Evolutionary conservation across 495 filamentous ascomycete species (phyloP).

Genomic region (Chaetomidium leptoderma): DNA sequence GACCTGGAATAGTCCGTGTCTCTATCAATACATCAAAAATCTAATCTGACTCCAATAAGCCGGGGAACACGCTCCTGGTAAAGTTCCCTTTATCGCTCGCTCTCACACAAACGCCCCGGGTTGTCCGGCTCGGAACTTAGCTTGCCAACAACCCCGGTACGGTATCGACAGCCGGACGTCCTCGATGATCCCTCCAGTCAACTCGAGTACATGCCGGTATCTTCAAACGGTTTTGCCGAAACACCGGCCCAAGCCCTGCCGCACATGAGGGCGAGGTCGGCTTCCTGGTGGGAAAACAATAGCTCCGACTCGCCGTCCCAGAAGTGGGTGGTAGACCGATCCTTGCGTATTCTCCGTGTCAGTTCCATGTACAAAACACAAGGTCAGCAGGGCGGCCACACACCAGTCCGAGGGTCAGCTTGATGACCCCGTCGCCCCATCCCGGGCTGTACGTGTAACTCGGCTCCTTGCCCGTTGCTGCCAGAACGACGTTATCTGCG

Average conservation of each 20-base stretch:
- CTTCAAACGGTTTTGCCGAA: conserved; percentile 24
- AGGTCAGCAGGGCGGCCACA: background rate
- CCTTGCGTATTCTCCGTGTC: conserved; percentile 14
- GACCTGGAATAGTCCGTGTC: too few relatives aligned
- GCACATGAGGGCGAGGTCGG: conserved; percentile 27
- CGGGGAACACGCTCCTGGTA: too few relatives aligned
- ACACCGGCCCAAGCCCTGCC: conserved; percentile 23
- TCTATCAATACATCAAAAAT: too few relatives aligned
- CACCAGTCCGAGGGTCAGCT: conserved; percentile 31
- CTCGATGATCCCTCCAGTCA: too few relatives aligned
- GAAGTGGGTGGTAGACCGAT: conserved; percentile 26
- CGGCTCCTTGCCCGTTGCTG: conserved; percentile 16
- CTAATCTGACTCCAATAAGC: too few relatives aligned
- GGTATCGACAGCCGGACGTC: too few relatives aligned
- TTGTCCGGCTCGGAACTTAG: too few relatives aligned
- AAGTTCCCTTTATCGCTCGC: too few relatives aligned
- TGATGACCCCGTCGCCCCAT: conserved; percentile 30
- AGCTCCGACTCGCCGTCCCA: conserved; percentile 29
- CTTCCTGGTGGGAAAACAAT: conserved; percentile 22
- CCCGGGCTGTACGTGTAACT: conserved; percentile 18
- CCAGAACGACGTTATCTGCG: conserved; percentile 29
- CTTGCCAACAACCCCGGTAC: too few relatives aligned
- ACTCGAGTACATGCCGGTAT: conserved; percentile 24
- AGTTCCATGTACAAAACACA: background rate
- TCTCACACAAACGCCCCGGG: too few relatives aligned